phyloP scores from a whole-genome alignment of 2,329 filamentous ascomycete species.

The Aureobasidium sp. region DNA sequence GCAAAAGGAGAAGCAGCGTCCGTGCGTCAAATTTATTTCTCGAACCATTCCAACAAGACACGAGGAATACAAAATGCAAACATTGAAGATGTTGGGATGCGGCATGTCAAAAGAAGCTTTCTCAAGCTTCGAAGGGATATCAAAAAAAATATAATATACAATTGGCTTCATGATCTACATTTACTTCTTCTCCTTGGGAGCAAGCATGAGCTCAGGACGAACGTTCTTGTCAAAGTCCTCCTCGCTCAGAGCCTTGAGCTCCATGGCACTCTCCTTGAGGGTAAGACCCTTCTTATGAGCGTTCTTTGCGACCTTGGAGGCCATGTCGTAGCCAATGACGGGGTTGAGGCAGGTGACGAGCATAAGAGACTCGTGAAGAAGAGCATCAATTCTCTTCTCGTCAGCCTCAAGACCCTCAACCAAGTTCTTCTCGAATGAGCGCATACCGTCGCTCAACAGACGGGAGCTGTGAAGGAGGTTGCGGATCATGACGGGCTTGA shows the following conservation, averaged over 20 bases:
- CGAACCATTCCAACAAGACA: neutral
- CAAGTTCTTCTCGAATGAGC: slow-evolving; percentile 88
- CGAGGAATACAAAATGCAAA: neutral
- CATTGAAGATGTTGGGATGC: neutral
- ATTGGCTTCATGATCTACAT: slow-evolving; percentile 11
- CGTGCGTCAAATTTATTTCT: slow-evolving; percentile 1
- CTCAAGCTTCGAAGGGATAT: neutral
- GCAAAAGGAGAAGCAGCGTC: neutral
- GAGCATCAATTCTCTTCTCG: slow-evolving; percentile 79
- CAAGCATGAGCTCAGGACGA: slow-evolving; percentile 89
- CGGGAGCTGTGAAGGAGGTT: slow-evolving; percentile 90
- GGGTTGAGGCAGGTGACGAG: slow-evolving; percentile 96
- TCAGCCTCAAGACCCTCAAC: slow-evolving; percentile 84
- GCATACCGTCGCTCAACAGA: slow-evolving; percentile 85
- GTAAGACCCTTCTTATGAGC: slow-evolving; percentile 97
- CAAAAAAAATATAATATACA: slow-evolving; percentile 2
- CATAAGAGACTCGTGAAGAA: slow-evolving; percentile 97
- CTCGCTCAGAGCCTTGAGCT: slow-evolving; percentile 78
- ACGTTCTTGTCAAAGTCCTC: slow-evolving; percentile 89
- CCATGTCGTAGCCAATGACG: slow-evolving; percentile 96
- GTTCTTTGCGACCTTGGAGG: slow-evolving; percentile 94
- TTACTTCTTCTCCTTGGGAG: slow-evolving; percentile 61
- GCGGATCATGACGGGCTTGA: slow-evolving; percentile 93
- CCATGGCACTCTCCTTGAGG: slow-evolving; percentile 86
- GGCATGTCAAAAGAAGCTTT: neutral